Conservation (phyloP, 305 asterid genomes). For the Fraxinus greggii region DNA sequence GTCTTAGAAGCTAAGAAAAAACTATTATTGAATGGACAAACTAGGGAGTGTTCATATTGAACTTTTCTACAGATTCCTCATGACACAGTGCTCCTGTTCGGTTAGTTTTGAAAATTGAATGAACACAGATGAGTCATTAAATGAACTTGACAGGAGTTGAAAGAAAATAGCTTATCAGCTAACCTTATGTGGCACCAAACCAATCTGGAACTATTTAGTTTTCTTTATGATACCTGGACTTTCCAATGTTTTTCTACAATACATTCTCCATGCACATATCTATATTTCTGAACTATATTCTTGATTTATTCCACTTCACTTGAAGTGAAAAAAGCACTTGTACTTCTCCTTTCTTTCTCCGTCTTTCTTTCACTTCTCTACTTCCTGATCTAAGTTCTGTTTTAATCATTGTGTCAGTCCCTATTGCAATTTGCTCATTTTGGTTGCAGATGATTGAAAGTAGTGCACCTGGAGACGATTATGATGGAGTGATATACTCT, state of each 20-base stretch:
- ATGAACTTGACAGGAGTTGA: constrained; percentile 8
- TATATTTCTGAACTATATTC: background rate
- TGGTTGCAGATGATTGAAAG: constrained; percentile 90
- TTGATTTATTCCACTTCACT: background rate
- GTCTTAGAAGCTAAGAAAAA: background rate
- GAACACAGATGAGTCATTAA: constrained; percentile 4
- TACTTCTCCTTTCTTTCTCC: background rate
- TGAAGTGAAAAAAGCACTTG: background rate
- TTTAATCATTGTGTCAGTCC: constrained; percentile 3
- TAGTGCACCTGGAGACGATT: constrained; percentile 90
- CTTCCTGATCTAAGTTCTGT: constrained; percentile 10
- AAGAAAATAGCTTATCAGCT: background rate
- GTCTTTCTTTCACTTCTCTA: constrained; percentile 2
- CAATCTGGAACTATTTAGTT: background rate
- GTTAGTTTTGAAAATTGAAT: constrained; percentile 7
- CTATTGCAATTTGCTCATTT: constrained; percentile 21
- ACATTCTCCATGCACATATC: background rate
- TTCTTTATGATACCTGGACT: background rate
- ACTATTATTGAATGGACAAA: constrained; percentile 4
- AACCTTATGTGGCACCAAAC: background rate
- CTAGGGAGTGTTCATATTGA: background rate
- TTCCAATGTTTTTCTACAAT: background rate
- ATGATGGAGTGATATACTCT: constrained; percentile 94
- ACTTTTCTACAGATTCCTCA: background rate
- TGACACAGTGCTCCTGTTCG: background rate